Evolutionary conservation across 306 rosid genomes (phyloP).

Genomic region (Inga leiocalycina): DNA sequence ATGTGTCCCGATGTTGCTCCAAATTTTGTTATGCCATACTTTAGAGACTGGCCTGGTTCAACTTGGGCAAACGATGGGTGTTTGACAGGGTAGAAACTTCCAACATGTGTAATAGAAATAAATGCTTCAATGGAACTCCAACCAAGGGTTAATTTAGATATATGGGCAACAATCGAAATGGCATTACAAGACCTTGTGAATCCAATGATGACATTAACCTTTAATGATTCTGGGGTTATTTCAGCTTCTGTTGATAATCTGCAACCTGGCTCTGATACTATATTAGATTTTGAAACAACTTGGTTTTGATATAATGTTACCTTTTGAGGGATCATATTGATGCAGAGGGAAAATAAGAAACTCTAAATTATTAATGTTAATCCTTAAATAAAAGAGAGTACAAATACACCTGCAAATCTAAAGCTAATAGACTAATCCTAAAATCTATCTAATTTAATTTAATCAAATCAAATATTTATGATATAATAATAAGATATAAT

Average conservation of each 20-base stretch:
- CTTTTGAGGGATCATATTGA: too few species aligned
- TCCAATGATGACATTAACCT: constrained; percentile 62
- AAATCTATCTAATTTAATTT: too few species aligned
- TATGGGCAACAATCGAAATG: constrained; percentile 56
- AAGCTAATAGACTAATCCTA: too few species aligned
- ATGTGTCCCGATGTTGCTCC: constrained; percentile 72
- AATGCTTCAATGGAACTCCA: constrained; percentile 59
- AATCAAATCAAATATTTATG: too few species aligned
- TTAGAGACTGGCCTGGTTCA: constrained; percentile 64
- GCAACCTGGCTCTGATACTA: constrained; percentile 29
- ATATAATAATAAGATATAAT: too few species aligned
- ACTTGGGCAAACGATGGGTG: constrained; percentile 64
- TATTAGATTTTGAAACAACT: too few species aligned
- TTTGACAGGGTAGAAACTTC: constrained; percentile 61
- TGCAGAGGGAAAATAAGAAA: too few species aligned
- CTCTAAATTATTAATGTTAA: too few species aligned
- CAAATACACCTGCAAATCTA: too few species aligned
- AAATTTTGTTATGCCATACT: constrained; percentile 74
- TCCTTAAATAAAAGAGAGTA: too few species aligned
- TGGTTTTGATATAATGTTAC: too few species aligned
- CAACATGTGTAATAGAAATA: constrained; percentile 66
- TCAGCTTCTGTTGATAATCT: constrained; percentile 49
- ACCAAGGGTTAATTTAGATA: constrained; percentile 64
- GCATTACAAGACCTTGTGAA: constrained; percentile 57
- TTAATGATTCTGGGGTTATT: constrained; percentile 57